These are phyloP conservation scores for Cylindrotheca closterium DNA, from an alignment of 108 stramenopile species.

Conservation along the genomic window DNA sequence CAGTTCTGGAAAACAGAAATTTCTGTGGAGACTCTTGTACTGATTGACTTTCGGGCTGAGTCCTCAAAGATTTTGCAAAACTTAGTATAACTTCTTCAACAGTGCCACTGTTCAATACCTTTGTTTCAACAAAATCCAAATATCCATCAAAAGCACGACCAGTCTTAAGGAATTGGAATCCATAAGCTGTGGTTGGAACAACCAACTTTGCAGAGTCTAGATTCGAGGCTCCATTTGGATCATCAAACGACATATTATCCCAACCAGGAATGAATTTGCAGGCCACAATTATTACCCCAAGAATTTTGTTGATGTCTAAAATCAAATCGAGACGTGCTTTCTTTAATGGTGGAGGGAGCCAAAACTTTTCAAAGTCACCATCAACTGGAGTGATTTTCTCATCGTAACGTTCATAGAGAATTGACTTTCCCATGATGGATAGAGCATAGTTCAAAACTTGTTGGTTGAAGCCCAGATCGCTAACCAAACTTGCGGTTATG, in stretches of 20 bases:
- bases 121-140: conserved; percentile 47
- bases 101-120: conserved; percentile 17
- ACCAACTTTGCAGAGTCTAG: not conserved
- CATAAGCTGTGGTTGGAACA: not conserved
- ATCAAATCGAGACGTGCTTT: conserved; percentile 29
- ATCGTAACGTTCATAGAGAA: too few species aligned
- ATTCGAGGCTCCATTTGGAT: not conserved
- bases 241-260: conserved; percentile 31
- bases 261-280: conserved; percentile 54
- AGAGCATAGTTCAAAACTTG: conserved; percentile 47
- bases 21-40: not conserved
- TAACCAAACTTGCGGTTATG: conserved; percentile 39
- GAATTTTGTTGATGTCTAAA: conserved; percentile 33
- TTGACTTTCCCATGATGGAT: conserved; percentile 39
- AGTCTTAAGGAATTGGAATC: not conserved
- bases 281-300: conserved; percentile 54
- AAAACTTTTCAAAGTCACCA: not conserved
- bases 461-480: conserved; percentile 58
- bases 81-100: not conserved
- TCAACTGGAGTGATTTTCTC: not conserved
- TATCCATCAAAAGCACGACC: conserved; percentile 35
- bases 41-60: not conserved
- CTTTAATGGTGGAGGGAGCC: conserved; percentile 36
- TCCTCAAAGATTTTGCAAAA: conserved; percentile 12
- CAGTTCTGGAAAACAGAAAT: not conserved